Evolutionary conservation across 2,329 filamentous ascomycete species (phyloP), one percentile per base, ranked within the genome.

Genomic region (Saccharata proteae): DNA sequence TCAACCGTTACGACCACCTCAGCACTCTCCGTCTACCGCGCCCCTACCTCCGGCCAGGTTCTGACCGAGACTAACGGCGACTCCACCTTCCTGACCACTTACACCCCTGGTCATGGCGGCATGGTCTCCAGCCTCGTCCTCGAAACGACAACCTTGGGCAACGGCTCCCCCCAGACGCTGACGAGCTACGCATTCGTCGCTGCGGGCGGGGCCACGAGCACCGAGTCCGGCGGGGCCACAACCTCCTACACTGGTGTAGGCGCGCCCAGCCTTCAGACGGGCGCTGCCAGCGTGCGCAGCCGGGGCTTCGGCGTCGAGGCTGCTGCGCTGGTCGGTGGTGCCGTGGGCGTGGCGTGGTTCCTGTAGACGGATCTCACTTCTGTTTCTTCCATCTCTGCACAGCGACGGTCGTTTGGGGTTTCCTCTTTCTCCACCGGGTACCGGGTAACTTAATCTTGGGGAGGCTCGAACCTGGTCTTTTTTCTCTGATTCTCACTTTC

Each of bases 121-220:
- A 43, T 39, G 6, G 54, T 65, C 13, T 57, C 47, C 39, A 48
- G 49, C 27, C 38, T 65, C 16, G 48, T 57, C 17, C 40, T 64
- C 3, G 35, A 50, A 21, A 55, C 51, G 1, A 53, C 52, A 9
- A 55, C 48, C 6, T 46, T 47, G 10, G 29, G 40, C 0, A 39
- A 51, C 24, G 54, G 54, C 6, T 29, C 47, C 19, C 51, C 43
- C 3, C 51, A 44, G 20, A 63, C 59, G 2, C 48, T 63, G 30
- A 66, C 62, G 12, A 59, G 54, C 29, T 61, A 56, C 38, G 57
- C 55, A 1, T 54, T 54, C 26, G 59, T 64, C 4, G 59, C 51
- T 10, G 55, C 44, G 10, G 45, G 46, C 2, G 29, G 17, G 5
- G 41, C 41, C 1, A 51, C 47, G 1, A 35, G 26, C 1, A 39